Conservation (phyloP, 2,329 filamentous ascomycete genomes). For the Aphanoascus verrucosus region DNA sequence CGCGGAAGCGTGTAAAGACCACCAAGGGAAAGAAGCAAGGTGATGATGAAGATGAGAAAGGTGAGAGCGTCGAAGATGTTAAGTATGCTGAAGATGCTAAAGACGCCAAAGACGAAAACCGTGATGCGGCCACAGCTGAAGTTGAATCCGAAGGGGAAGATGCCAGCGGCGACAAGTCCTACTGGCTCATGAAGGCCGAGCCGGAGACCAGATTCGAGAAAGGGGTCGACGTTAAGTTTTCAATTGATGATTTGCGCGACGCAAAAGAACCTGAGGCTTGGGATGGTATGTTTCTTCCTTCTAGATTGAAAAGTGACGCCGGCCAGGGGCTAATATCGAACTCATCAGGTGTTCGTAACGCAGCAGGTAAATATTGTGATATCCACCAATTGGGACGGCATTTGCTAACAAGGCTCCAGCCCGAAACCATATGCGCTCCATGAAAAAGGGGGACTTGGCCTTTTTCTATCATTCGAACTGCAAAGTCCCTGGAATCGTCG, state of each 20-base stretch:
- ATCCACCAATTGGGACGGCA: not conserved
- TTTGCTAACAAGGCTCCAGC: slow-evolving; percentile 38
- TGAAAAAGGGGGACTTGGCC: slow-evolving; percentile 82
- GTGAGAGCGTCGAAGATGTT: not conserved
- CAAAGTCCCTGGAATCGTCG: slow-evolving; percentile 77
- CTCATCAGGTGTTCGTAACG: slow-evolving; percentile 14
- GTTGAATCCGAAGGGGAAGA: not conserved
- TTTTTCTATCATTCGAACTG: slow-evolving; percentile 98
- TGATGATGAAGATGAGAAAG: not conserved
- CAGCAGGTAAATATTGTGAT: slow-evolving; percentile 11
- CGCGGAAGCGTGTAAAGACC: not conserved
- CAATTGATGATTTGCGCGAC: slow-evolving; percentile 74
- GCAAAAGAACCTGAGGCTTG: slow-evolving; percentile 72
- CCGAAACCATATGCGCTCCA: slow-evolving; percentile 78
- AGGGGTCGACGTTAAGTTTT: slow-evolving; percentile 81
- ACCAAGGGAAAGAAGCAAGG: not conserved
- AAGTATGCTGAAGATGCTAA: not conserved
- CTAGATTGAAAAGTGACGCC: not conserved
- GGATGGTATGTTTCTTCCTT: slow-evolving; percentile 55
- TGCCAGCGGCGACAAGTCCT: slow-evolving; percentile 34
- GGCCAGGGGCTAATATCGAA: not conserved
- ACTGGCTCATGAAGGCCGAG: slow-evolving; percentile 81
- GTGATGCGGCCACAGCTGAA: not conserved
- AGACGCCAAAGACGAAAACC: not conserved
- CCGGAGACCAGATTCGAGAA: slow-evolving; percentile 79